These are phyloP conservation scores for Phytophthora aleatoria DNA, from an alignment of 352 stramenopile genomes.

Conservation along the genomic window DNA sequence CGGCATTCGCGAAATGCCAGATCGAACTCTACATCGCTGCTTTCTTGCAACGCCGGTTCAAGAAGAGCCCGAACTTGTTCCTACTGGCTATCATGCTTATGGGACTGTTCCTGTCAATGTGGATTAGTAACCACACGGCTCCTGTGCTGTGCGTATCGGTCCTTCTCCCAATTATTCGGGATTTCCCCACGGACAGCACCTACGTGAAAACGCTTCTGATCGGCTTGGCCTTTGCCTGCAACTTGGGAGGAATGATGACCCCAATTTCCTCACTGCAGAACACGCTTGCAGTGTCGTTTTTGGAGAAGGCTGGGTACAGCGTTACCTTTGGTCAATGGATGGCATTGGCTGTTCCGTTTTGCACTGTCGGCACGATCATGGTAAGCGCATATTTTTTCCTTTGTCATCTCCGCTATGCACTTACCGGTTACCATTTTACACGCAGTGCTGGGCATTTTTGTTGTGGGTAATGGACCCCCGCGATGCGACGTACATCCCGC, in stretches of 20 bases:
- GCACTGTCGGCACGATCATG: slow-evolving; percentile 83
- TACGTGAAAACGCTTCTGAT: slow-evolving; percentile 93
- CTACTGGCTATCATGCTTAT: slow-evolving; percentile 94
- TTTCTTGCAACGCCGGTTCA: slow-evolving; percentile 89
- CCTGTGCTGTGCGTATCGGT: slow-evolving; percentile 93
- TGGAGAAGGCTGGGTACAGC: slow-evolving; percentile 87
- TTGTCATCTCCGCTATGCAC: slow-evolving; percentile 1
- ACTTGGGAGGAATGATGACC: slow-evolving; percentile 94
- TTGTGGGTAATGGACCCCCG: slow-evolving; percentile 86
- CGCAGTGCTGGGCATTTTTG: slow-evolving; percentile 89
- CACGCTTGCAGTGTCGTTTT: slow-evolving; percentile 82
- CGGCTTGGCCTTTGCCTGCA: slow-evolving; percentile 93
- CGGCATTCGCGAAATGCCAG: slow-evolving; percentile 91
- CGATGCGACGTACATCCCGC: slow-evolving; percentile 90
- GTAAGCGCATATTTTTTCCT: slow-evolving; percentile 37
- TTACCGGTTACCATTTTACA: slow-evolving; percentile 6
- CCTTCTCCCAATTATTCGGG: slow-evolving; percentile 87
- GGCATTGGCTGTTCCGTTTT: slow-evolving; percentile 89
- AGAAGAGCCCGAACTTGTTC: slow-evolving; percentile 90
- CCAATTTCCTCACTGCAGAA: slow-evolving; percentile 93
- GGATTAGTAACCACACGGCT: slow-evolving; percentile 94
- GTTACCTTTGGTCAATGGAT: slow-evolving; percentile 94
- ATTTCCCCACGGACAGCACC: slow-evolving; percentile 82
- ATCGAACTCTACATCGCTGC: slow-evolving; percentile 92
- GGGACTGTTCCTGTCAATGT: slow-evolving; percentile 93